Percentiles rank a stretch among this genome's conserved stretches.
phyloP scores from a whole-genome alignment of 805 yeast genomes.

The Schwanniomyces sp. region DNA sequence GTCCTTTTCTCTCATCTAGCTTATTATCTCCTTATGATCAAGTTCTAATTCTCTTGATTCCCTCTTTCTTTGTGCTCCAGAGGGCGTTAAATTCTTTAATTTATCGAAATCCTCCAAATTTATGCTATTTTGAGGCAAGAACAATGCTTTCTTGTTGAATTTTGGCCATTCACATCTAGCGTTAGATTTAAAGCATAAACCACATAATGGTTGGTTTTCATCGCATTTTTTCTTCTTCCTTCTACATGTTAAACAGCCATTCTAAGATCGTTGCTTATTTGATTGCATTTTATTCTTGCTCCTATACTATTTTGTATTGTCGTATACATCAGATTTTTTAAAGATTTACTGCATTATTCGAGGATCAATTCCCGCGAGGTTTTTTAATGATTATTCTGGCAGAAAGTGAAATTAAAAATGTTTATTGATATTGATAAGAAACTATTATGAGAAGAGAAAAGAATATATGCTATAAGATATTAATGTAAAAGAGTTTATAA shows the following conservation, averaged over 20 bases:
- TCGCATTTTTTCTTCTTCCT: slow-evolving; percentile 22
- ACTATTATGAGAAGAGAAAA: too few species aligned
- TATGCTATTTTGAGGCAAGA: background rate
- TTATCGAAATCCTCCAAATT: background rate
- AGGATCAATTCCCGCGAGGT: too few species aligned
- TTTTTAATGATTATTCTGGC: too few species aligned
- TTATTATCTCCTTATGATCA: background rate
- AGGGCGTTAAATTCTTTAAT: background rate
- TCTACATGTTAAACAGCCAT: slow-evolving; percentile 20
- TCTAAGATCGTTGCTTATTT: slow-evolving; percentile 12
- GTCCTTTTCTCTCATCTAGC: background rate
- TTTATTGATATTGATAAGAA: too few species aligned
- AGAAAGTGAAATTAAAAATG: too few species aligned
- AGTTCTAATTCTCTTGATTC: background rate
- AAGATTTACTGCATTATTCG: too few species aligned
- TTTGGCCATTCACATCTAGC: slow-evolving; percentile 28
- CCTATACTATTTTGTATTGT: too few species aligned
- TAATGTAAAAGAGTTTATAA: too few species aligned
- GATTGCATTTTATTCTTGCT: background rate
- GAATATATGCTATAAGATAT: too few species aligned
- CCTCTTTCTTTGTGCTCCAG: background rate
- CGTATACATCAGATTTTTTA: too few species aligned
- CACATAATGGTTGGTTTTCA: slow-evolving; percentile 20
- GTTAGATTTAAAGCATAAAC: slow-evolving; percentile 14
- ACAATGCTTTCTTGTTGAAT: background rate